These are phyloP conservation scores for Solidago caesia DNA, from an alignment of 129 eudicot species.

Conservation along the genomic window DNA sequence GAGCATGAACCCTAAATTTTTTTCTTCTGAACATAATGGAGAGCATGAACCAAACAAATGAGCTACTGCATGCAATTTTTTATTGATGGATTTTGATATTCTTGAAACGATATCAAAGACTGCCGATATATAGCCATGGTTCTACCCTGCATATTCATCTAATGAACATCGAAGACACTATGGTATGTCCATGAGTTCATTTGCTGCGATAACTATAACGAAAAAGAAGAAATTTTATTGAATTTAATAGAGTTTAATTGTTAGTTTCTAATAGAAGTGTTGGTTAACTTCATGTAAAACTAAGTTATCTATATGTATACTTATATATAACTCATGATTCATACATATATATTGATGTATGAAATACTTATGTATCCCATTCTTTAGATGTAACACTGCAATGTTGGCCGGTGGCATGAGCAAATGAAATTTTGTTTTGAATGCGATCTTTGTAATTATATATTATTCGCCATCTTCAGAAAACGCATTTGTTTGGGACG, in stretches of 20 bases:
- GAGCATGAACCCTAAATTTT: constrained; percentile 49
- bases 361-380: constrained; percentile 20
- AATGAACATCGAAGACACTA: neutral
- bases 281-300: constrained; percentile 14
- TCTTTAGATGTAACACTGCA: constrained; percentile 27
- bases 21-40: constrained; percentile 37
- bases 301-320: constrained; percentile 22
- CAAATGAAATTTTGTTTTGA: neutral
- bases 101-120: constrained; percentile 21
- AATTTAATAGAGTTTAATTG: constrained; percentile 10
- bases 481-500: too few species aligned
- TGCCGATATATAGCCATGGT: neutral
- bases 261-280: constrained; percentile 24
- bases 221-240: constrained; percentile 4
- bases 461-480: neutral
- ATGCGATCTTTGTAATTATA: neutral
- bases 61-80: constrained; percentile 17
- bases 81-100: constrained; percentile 26
- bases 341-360: constrained; percentile 12
- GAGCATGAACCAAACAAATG: constrained; percentile 40
- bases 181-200: neutral
- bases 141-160: neutral
- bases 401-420: constrained; percentile 24
- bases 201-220: neutral
- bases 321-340: constrained; percentile 1